Percentiles rank a stretch among this genome's conserved stretches.
These are phyloP conservation scores for Globisporangium paroecandrum DNA, from an alignment of 352 stramenopile genomes.

Conservation along the genomic window DNA sequence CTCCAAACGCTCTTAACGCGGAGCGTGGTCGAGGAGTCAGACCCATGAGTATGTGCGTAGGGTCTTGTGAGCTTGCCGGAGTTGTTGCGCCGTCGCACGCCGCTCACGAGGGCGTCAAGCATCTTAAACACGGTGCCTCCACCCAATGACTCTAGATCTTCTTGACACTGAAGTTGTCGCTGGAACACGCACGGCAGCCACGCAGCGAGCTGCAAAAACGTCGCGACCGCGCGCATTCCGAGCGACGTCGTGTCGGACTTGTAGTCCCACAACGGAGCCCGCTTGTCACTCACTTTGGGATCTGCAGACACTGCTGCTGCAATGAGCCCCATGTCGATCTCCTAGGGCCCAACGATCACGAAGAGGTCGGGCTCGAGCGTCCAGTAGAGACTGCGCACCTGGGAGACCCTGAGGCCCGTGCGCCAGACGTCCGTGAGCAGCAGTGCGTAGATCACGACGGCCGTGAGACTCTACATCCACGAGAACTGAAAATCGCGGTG, in stretches of 20 bases:
- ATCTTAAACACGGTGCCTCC: not conserved
- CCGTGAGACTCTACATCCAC: conserved; percentile 3
- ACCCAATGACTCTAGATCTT: not conserved
- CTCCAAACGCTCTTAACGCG: not conserved
- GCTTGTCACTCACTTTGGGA: not conserved
- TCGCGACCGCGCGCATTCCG: not conserved
- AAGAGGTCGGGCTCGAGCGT: not conserved
- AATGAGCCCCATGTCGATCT: not conserved
- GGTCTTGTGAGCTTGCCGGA: no score
- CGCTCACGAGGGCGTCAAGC: not conserved
- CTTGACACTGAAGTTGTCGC: not conserved
- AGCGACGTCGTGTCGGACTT: not conserved
- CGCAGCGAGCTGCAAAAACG: not conserved
- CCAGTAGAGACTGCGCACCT: not conserved
- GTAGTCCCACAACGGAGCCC: not conserved
- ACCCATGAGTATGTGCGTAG: not conserved
- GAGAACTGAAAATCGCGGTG: not conserved
- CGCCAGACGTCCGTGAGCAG: conserved; percentile 5
- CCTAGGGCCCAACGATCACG: not conserved
- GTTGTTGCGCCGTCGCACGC: not conserved
- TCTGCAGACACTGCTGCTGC: no score
- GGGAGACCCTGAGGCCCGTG: not conserved
- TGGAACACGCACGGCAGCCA: conserved; percentile 4
- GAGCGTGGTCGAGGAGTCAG: not conserved
- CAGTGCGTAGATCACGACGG: conserved; percentile 1